Evolutionary conservation across 1,284 basidiomycete genomes (phyloP).

Genomic region (Ustilago shanxiensis): DNA sequence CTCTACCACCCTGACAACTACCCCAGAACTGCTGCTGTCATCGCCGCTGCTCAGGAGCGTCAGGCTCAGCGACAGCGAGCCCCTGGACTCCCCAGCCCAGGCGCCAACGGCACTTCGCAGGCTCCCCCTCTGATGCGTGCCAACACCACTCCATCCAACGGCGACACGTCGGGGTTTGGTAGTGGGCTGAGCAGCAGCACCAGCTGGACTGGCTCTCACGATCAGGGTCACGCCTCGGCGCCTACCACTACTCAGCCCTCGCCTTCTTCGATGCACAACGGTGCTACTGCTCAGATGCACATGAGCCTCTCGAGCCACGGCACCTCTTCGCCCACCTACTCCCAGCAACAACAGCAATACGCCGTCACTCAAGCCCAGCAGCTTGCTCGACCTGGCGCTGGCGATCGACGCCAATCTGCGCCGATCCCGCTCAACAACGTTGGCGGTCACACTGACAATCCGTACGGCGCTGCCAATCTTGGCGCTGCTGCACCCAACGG

Average conservation of each 20-base stretch:
- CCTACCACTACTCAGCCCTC: slow-evolving; percentile 54
- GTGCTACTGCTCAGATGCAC: slow-evolving; percentile 49
- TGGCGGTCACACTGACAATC: slow-evolving; percentile 39
- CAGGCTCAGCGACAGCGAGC: slow-evolving; percentile 60
- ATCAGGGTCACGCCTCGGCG: slow-evolving; percentile 51
- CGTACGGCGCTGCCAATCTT: slow-evolving; percentile 45
- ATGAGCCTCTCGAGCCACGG: slow-evolving; percentile 51
- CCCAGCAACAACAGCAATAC: slow-evolving; percentile 39
- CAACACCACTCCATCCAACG: slow-evolving; percentile 58
- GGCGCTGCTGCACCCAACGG: slow-evolving; percentile 35
- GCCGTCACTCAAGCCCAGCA: slow-evolving; percentile 49
- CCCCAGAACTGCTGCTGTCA: slow-evolving; percentile 67
- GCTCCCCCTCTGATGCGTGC: slow-evolving; percentile 59
- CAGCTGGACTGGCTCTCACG: slow-evolving; percentile 53
- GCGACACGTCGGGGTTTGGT: slow-evolving; percentile 46
- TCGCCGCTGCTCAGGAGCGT: slow-evolving; percentile 68
- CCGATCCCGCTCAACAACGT: slow-evolving; percentile 50
- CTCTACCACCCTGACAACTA: slow-evolving; percentile 70
- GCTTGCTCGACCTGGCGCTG: slow-evolving; percentile 34
- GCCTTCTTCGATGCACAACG: slow-evolving; percentile 49
- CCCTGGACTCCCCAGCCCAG: slow-evolving; percentile 52
- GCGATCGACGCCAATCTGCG: slow-evolving; percentile 51
- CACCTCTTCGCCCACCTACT: slow-evolving; percentile 50
- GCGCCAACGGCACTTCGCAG: slow-evolving; percentile 41
- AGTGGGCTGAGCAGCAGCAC: slow-evolving; percentile 45